Base-by-base conservation (phyloP, 2,329 filamentous ascomycete genomes). In the Neofusicoccum parvum region DNA sequence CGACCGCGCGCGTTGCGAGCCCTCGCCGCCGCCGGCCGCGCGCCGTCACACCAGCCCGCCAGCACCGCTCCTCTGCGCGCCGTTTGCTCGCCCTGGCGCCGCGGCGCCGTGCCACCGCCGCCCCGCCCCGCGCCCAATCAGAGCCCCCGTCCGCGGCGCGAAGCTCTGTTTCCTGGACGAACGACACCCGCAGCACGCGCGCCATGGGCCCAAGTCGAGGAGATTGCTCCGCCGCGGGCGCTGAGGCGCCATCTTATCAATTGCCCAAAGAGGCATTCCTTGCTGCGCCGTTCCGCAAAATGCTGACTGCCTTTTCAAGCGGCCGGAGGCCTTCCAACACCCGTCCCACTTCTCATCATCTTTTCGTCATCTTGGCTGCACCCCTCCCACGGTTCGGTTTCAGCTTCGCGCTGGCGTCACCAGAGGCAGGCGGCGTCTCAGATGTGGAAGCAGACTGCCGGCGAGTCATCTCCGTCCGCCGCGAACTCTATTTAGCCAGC, bases 221-320 rank as follows among this genome's bases (percentile, higher is more conserved):
- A 17, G 41, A 12, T 45, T 41, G 37, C 36, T 27, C 23, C 36
- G 36, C 56, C 23, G n/a, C 43, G 56, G 56, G 56, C 56, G 56
- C 43, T 60, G 56, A 60, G 56, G 43, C 56, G 43, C 12, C 56
- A 48, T 60, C 56, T 17, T 37, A 60, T 60, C 56, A 48, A 14
- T 60, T 48, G 32, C 56, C 43, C n/a, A 45, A 59, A 36, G 9
- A 10, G 27, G 54, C 23, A 46, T 46, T 23, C 54, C n/a, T 9
- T 46, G 54, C 41, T 59, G 54, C 41, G 7, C 41, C 54, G 56
- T 60, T 60, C 56, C 56, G 56, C 34, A 48, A 23, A 34, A n/a
- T 37, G 56, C 27, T 48, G 56, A 23, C 32, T 17, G n/a, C 53
- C 15, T 6, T n/a, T 32, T 20, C 17, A 7, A 41, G 36, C 36